Percentiles rank a stretch among this genome's conserved stretches.
Conservation (phyloP, 1,284 basidiomycete genomes). For the Cryptococcus hybrid region DNA sequence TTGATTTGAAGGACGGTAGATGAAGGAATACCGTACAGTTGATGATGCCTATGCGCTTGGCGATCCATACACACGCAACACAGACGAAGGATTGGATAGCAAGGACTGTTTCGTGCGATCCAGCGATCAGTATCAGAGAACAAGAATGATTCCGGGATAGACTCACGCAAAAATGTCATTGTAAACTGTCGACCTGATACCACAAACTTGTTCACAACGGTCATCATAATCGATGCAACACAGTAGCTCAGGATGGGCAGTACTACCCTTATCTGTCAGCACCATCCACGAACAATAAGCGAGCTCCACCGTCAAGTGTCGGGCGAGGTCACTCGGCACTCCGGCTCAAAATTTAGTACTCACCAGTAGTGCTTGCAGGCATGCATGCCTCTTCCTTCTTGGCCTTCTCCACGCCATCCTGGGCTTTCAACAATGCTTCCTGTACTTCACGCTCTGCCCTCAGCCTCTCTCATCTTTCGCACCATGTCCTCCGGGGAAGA, state of each 20-base stretch:
- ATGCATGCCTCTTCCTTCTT: conserved; percentile 31
- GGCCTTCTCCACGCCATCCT: conserved; percentile 24
- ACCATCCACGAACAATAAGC: not conserved
- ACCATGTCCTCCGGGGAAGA: conserved; percentile 5
- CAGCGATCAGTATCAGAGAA: not conserved
- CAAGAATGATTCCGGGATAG: not conserved
- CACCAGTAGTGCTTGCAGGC: not conserved
- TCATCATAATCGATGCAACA: conserved; percentile 94
- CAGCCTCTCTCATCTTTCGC: conserved; percentile 17
- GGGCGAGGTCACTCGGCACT: too few species aligned
- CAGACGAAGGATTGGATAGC: conserved; percentile 90
- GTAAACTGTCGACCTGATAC: conserved; percentile 91
- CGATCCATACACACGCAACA: conserved; percentile 67
- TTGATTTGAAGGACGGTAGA: not conserved
- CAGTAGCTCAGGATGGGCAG: conserved; percentile 85
- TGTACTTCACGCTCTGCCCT: conserved; percentile 28
- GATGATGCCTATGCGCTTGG: conserved; percentile 78
- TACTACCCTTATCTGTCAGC: conserved; percentile 10
- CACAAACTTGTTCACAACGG: conserved; percentile 95
- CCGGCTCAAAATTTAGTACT: not conserved
- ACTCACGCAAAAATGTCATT: conserved; percentile 82
- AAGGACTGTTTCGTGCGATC: conserved; percentile 59
- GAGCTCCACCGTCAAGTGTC: too few species aligned
- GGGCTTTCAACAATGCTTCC: conserved; percentile 19
- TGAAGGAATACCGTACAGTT: conserved; percentile 52